Evolutionary conservation across 768 basidiomycete species (phyloP).

Genomic region (Cubamyces sp.): DNA sequence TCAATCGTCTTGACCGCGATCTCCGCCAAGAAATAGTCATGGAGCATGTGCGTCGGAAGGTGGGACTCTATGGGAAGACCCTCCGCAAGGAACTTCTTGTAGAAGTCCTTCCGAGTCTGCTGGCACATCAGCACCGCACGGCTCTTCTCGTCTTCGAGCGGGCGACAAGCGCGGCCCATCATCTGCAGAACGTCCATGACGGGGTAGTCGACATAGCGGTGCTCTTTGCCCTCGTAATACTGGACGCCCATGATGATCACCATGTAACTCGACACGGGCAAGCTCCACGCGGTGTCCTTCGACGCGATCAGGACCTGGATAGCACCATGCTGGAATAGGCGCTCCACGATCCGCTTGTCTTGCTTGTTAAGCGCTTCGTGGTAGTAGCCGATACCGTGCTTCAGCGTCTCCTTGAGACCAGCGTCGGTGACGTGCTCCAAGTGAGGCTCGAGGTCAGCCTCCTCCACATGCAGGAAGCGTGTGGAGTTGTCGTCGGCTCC

Average conservation of each 20-base stretch:
- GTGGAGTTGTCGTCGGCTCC: conserved; percentile 83
- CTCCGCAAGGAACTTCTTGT: conserved; percentile 96
- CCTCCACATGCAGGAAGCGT: conserved; percentile 88
- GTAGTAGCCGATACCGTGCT: conserved; percentile 92
- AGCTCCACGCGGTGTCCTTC: conserved; percentile 97
- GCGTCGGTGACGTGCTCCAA: conserved; percentile 82
- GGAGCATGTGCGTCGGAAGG: conserved; percentile 84
- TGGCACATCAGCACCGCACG: conserved; percentile 98
- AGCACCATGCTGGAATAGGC: conserved; percentile 90
- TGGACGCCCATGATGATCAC: conserved; percentile 99
- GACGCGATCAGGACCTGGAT: conserved; percentile 95
- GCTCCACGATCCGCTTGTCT: conserved; percentile 92
- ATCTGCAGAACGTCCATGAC: conserved; percentile 99
- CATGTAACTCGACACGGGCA: conserved; percentile 95
- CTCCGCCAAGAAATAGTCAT: conserved; percentile 98
- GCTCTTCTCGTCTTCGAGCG: conserved; percentile 83
- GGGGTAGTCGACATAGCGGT: conserved; percentile 96
- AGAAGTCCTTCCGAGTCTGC: conserved; percentile 97
- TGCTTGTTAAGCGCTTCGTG: conserved; percentile 92
- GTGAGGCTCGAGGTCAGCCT: conserved; percentile 82
- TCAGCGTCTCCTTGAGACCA: conserved; percentile 76
- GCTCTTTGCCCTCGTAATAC: conserved; percentile 94
- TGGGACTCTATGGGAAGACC: conserved; percentile 98
- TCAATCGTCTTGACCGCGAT: conserved; percentile 99
- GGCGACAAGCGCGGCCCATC: conserved; percentile 98